Evolutionary conservation across 2,329 filamentous ascomycete genomes (phyloP), one percentile per base, ranked within the genome.

Genomic region (Cladophialophora yegresii): DNA sequence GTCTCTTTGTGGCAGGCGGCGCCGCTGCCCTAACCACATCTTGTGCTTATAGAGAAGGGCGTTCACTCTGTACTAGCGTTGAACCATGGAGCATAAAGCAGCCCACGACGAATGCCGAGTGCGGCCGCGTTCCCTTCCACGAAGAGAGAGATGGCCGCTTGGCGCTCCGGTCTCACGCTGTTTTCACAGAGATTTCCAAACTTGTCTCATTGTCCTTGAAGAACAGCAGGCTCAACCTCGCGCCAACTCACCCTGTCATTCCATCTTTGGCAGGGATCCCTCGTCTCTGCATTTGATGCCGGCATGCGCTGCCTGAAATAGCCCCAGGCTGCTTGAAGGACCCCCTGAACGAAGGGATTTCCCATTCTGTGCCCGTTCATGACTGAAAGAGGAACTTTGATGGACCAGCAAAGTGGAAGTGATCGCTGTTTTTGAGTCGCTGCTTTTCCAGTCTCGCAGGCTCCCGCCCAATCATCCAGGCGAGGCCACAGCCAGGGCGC

Each of bases 341-440:
- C n/a, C 13, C 12, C 36, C 32, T 61, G 33, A 54, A 23, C 58
- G 47, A 47, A 16, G 20, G 53, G 6, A 45, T 54, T 61, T 51
- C 58, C 58, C 47, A 22, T 32, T 33, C 12, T 36, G 30, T 7
- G 5, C 0, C 22, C 32, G 10, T 23, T 12, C 30, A 40, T 20
- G 16, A 2, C 43, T 33, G 6, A 54, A 43, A 32, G 23, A n/a
- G 22, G 23, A 26, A 45, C 5, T 43, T 6, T 54, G 22, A 54
- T 61, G 58, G 23, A 30, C 30, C 58, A 47, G 22, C 58, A 47
- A 32, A 26, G 12, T 40, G 54, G 8, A 4, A n/a, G 28, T 13
- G 4, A n/a, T 56, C 43, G 54, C 54, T 43, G 54, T 56, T 56
- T 56, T 56, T 23, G 32, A 26, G 20, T 56, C 26, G 54, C 54